These are phyloP conservation scores for Boeremia exigua DNA, from an alignment of 2,329 filamentous ascomycete species.

Conservation along the genomic window DNA sequence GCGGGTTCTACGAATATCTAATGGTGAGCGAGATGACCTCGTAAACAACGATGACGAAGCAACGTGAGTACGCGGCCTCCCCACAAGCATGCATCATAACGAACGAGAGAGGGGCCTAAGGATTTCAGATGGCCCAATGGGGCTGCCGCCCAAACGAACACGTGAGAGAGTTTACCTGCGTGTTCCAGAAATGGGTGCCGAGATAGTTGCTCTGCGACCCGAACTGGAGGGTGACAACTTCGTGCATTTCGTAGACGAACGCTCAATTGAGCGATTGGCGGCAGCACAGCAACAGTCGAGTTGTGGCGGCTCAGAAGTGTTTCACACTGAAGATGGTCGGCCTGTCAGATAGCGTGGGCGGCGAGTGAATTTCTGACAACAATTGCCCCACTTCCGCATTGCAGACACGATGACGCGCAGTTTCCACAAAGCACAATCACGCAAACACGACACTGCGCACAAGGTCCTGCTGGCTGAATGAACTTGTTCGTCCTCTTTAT, in stretches of 20 bases:
- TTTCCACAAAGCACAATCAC: neutral
- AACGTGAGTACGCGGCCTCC: constrained; percentile 25
- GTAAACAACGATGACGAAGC: constrained; percentile 22
- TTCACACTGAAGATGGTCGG: neutral
- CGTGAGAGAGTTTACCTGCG: constrained; percentile 65
- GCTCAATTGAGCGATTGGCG: neutral
- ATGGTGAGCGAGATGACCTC: neutral
- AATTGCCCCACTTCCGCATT: constrained; percentile 12
- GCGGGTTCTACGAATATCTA: neutral
- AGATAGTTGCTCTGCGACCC: constrained; percentile 92
- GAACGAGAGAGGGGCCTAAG: neutral
- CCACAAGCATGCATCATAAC: constrained; percentile 14
- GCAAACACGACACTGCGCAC: neutral
- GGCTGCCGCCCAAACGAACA: neutral
- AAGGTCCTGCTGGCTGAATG: neutral
- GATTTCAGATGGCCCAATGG: neutral
- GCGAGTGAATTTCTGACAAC: constrained; percentile 8
- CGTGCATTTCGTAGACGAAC: constrained; percentile 70
- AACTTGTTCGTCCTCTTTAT: neutral
- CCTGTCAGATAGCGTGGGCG: constrained; percentile 1
- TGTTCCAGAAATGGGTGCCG: constrained; percentile 97
- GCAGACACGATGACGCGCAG: constrained; percentile 13
- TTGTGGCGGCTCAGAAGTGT: neutral
- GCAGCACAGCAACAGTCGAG: neutral
- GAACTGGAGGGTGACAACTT: constrained; percentile 92